Evolutionary conservation across 148 eudicot genomes (phyloP).

Genomic region (Nepenthes mirabilis): DNA sequence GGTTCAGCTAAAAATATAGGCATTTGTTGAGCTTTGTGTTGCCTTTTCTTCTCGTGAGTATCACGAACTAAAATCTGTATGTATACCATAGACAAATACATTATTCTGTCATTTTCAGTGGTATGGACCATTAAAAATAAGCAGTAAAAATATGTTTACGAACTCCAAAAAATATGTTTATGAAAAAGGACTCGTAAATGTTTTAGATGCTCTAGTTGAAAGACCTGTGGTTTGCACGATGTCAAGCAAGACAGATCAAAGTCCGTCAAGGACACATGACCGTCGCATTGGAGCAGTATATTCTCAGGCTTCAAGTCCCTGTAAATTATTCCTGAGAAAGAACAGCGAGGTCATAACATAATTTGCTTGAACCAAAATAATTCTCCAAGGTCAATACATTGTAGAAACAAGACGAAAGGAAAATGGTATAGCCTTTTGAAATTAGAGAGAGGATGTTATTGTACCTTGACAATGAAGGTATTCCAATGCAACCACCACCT

Average conservation of each 20-base stretch:
- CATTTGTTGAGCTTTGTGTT: slow-evolving; percentile 44
- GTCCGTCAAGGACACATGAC: slow-evolving; percentile 86
- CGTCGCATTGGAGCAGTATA: slow-evolving; percentile 65
- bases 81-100: background rate
- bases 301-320: slow-evolving; percentile 97
- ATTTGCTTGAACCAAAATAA: background rate
- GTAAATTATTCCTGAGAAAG: slow-evolving; percentile 63
- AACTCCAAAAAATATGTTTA: no score
- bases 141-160: no score
- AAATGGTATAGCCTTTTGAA: background rate
- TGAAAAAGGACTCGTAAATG: no score
- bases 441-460: background rate
- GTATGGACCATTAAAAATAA: no score
- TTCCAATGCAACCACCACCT: slow-evolving; percentile 84
- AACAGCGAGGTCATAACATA: background rate
- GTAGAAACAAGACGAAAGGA: background rate
- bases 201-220: background rate
- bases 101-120: no score
- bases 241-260: slow-evolving; percentile 97
- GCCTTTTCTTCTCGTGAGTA: slow-evolving; percentile 51
- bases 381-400: background rate
- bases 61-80: slow-evolving; percentile 66
- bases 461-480: slow-evolving; percentile 99
- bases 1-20: slow-evolving; percentile 98
- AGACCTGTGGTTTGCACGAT: slow-evolving; percentile 94